A percentile compares a stretch with the other conserved stretches of the same genome.
phyloP scores from a whole-genome alignment of 441 rosid species.

The Mallotus japonicus region DNA sequence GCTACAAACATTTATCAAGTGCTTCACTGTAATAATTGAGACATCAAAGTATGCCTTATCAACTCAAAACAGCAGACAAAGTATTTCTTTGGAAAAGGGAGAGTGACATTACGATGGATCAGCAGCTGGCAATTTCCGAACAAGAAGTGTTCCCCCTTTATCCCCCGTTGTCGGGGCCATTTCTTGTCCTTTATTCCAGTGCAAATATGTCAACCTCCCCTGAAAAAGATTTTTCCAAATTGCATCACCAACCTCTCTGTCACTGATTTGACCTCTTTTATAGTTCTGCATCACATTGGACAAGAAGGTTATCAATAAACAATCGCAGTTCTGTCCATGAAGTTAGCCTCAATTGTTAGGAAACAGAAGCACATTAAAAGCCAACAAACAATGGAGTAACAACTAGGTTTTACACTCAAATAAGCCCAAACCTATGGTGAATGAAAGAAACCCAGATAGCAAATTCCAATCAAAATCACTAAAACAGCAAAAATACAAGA shows the following conservation, averaged over 20 bases:
- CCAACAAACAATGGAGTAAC: not conserved
- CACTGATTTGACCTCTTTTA: conserved; percentile 51
- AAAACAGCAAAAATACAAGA: not conserved
- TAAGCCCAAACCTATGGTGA: not conserved
- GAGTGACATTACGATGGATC: conserved; percentile 50
- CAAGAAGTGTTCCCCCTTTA: conserved; percentile 74
- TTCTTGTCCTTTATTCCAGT: conserved; percentile 64
- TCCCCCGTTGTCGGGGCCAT: conserved; percentile 66
- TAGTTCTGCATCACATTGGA: conserved; percentile 52
- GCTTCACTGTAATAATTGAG: conserved; percentile 5
- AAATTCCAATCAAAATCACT: not conserved
- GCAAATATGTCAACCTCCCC: conserved; percentile 75
- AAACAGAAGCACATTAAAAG: conserved; percentile 6
- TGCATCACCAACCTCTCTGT: conserved; percentile 46
- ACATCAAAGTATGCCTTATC: conserved; percentile 5
- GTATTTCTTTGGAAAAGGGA: conserved; percentile 2
- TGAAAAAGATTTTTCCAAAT: conserved; percentile 65
- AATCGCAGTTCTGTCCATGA: conserved; percentile 19
- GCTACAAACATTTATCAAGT: not conserved
- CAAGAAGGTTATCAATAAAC: conserved; percentile 17
- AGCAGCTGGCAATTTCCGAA: conserved; percentile 74
- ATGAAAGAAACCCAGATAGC: not conserved
- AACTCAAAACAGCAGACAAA: not conserved
- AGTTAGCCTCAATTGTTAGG: not conserved
- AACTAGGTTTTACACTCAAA: not conserved